A percentile compares a stretch with the other conserved stretches of the same genome.
These are phyloP conservation scores for Termitomyces sp. DNA, from an alignment of 1,284 basidiomycete species.

Conservation along the genomic window DNA sequence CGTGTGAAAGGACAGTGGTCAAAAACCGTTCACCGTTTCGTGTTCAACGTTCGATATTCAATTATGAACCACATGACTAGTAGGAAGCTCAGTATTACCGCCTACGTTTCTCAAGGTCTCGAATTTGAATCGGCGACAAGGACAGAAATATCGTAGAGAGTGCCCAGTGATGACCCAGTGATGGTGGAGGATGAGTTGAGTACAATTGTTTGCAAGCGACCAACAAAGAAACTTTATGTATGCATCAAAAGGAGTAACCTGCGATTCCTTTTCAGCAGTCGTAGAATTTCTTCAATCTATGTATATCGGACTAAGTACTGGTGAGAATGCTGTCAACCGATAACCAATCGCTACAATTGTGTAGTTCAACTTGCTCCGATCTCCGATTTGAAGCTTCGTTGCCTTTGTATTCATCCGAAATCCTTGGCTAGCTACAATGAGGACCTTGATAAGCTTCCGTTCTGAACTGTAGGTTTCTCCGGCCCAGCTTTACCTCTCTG, in stretches of 20 bases:
- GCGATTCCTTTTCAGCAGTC: too few relatives aligned
- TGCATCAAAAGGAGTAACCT: too few relatives aligned
- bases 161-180: too few relatives aligned
- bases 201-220: too few relatives aligned
- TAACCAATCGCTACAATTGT: neutral
- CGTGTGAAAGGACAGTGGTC: neutral
- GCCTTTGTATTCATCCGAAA: neutral
- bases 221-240: too few relatives aligned
- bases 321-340: too few relatives aligned
- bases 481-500: conserved; percentile 1
- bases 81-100: too few relatives aligned
- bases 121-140: neutral
- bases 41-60: too few relatives aligned
- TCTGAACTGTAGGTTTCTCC: conserved; percentile 1
- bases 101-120: neutral
- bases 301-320: too few relatives aligned
- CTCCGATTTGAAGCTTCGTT: neutral
- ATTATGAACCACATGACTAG: neutral
- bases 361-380: neutral
- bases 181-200: too few relatives aligned
- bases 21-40: neutral
- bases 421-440: neutral
- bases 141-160: neutral
- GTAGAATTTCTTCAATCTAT: too few relatives aligned
- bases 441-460: conserved; percentile 4